Evolutionary conservation across 177 flowering plant genomes (phyloP).

Genomic region (Vitis hybrid): DNA sequence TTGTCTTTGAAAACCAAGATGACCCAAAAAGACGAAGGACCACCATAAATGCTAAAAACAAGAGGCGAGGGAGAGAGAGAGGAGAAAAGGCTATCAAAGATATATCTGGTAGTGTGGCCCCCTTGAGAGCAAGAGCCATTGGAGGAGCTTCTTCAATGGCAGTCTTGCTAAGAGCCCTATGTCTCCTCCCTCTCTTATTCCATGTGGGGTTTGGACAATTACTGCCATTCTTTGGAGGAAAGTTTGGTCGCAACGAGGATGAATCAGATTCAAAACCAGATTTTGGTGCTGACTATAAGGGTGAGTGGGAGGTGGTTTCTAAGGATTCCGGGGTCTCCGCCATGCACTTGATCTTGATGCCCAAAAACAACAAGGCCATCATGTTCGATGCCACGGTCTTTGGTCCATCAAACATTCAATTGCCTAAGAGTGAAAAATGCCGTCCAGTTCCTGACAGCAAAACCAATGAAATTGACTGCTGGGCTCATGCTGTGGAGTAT

Average conservation of each 20-base stretch:
- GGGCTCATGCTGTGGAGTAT: constrained; percentile 57
- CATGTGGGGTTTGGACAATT: neutral
- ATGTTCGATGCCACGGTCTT: constrained; percentile 58
- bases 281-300: constrained; percentile 23
- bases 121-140: neutral
- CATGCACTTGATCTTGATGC: constrained; percentile 55
- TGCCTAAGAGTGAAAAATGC: constrained; percentile 33
- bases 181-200: constrained; percentile 25
- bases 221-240: neutral
- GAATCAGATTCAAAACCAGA: neutral
- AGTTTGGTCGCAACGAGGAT: neutral
- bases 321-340: constrained; percentile 50
- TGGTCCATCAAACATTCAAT: constrained; percentile 31
- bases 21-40: no score
- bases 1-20: no score
- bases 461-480: constrained; percentile 43
- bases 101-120: no score
- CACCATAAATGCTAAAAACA: neutral
- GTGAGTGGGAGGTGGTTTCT: constrained; percentile 45
- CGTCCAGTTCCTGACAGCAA: constrained; percentile 1
- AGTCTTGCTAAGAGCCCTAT: constrained; percentile 8
- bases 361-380: constrained; percentile 38
- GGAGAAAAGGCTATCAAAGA: neutral
- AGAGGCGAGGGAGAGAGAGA: neutral
- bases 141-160: constrained; percentile 13